Conservation (phyloP, 2,329 filamentous ascomycete genomes). For the Beauveria caledonica region DNA sequence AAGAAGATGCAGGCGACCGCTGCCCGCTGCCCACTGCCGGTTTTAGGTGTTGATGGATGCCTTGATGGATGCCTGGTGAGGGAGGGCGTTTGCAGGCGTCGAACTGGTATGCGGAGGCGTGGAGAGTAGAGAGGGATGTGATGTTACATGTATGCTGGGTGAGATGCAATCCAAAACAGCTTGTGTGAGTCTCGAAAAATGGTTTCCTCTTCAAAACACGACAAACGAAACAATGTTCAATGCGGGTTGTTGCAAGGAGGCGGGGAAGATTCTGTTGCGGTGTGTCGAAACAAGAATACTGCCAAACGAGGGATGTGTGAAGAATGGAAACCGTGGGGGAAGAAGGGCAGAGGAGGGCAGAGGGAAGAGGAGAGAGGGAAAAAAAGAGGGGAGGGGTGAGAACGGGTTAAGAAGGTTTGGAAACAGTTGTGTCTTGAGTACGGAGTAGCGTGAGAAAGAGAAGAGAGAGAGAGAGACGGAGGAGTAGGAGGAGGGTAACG, state of each 20-base stretch:
- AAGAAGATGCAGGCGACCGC: background rate
- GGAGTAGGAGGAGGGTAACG: background rate
- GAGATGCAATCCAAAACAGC: too few species aligned
- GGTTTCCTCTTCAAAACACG: background rate
- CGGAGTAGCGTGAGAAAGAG: background rate
- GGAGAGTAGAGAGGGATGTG: background rate
- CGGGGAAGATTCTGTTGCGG: background rate
- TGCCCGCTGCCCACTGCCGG: background rate
- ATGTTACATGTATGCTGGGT: too few species aligned
- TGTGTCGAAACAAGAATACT: background rate
- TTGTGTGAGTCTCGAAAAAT: background rate
- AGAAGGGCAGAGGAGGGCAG: background rate
- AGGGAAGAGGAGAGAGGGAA: background rate
- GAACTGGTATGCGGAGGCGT: background rate
- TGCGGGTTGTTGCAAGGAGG: background rate
- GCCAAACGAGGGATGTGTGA: too few species aligned
- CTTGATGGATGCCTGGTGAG: background rate
- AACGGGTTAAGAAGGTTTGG: conserved; percentile 5
- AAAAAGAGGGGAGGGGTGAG: background rate
- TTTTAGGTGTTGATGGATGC: background rate
- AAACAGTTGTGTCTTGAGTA: background rate
- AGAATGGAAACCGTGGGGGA: background rate
- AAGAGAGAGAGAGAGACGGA: background rate
- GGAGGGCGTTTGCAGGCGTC: background rate
- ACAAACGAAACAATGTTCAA: background rate